A percentile compares a stretch with the other conserved stretches of the same genome.
These are phyloP conservation scores for Exophiala sp. DNA, from an alignment of 2,329 filamentous ascomycete species.

Conservation along the genomic window DNA sequence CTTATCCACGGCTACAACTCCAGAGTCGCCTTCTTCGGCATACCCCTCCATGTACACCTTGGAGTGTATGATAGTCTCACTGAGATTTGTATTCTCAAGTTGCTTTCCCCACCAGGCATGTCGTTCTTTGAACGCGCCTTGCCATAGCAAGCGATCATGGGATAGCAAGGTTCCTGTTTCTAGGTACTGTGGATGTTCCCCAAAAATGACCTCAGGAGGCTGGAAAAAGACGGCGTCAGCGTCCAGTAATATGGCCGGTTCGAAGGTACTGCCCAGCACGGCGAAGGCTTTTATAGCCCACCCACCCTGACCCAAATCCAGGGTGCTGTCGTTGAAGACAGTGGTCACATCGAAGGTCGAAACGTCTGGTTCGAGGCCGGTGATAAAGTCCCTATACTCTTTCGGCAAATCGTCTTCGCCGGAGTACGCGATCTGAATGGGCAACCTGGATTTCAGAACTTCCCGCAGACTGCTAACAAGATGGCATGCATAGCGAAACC, in stretches of 20 bases:
- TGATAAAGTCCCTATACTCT: conserved; percentile 6
- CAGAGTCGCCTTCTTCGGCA: conserved; percentile 45
- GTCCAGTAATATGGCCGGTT: conserved; percentile 24
- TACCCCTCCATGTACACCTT: conserved; percentile 42
- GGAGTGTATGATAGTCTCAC: conserved; percentile 33
- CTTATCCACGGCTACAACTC: conserved; percentile 44
- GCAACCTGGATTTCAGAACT: conserved; percentile 20
- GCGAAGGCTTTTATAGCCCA: conserved; percentile 26
- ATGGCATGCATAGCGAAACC: conserved; percentile 21
- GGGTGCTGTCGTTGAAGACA: conserved; percentile 17
- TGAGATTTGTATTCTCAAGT: conserved; percentile 35
- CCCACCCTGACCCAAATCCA: conserved; percentile 15
- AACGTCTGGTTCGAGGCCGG: conserved; percentile 13
- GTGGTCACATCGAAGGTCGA: conserved; percentile 17
- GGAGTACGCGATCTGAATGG: conserved; percentile 27
- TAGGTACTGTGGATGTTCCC: conserved; percentile 10
- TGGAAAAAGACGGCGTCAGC: conserved; percentile 25
- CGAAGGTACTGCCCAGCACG: conserved; percentile 23
- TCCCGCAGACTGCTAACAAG: conserved; percentile 22
- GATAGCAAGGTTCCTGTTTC: conserved; percentile 19
- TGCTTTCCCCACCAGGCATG: conserved; percentile 27
- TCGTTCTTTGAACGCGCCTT: conserved; percentile 17
- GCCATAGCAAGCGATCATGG: conserved; percentile 20
- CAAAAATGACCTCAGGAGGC: conserved; percentile 21
- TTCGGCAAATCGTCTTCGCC: conserved; percentile 20